Conservation (phyloP, 2,329 filamentous ascomycete species). For the Aureobasidium pullulans region DNA sequence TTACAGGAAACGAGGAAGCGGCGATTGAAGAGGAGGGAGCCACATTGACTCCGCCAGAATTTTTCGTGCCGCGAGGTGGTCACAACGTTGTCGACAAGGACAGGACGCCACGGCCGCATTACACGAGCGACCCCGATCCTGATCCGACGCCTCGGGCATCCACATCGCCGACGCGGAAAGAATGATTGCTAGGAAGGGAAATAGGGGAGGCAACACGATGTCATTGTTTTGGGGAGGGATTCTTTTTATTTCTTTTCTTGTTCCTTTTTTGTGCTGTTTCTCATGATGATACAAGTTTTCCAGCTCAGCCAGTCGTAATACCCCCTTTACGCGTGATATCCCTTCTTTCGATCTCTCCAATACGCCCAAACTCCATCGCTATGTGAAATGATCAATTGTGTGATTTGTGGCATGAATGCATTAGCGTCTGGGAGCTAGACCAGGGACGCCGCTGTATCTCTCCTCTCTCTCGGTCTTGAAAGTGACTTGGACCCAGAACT, state of each 20-base stretch:
- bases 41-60: conserved; percentile 43
- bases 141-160: conserved; percentile 36
- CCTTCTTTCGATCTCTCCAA: neutral
- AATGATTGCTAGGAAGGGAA: neutral
- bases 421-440: conserved; percentile 33
- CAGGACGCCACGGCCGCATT: neutral
- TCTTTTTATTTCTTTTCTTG: neutral
- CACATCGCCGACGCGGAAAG: conserved; percentile 17
- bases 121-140: conserved; percentile 24
- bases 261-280: neutral
- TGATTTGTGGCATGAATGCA: neutral
- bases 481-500: conserved; percentile 96
- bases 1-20: conserved; percentile 4
- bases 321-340: neutral
- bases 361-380: conserved; percentile 12
- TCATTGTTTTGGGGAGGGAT: neutral
- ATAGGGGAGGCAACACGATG: neutral
- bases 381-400: conserved; percentile 1
- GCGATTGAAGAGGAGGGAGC: conserved; percentile 25
- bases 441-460: conserved; percentile 64
- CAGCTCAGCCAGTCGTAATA: conserved; percentile 9
- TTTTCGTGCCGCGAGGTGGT: conserved; percentile 39
- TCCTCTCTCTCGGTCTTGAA: conserved; percentile 98
- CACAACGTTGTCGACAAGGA: conserved; percentile 26
- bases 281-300: conserved; percentile 5